Evolutionary conservation across 176 grass and related monocot genomes (phyloP), one percentile per base, ranked within the genome.

Genomic region (Rhynchospora pubera): DNA sequence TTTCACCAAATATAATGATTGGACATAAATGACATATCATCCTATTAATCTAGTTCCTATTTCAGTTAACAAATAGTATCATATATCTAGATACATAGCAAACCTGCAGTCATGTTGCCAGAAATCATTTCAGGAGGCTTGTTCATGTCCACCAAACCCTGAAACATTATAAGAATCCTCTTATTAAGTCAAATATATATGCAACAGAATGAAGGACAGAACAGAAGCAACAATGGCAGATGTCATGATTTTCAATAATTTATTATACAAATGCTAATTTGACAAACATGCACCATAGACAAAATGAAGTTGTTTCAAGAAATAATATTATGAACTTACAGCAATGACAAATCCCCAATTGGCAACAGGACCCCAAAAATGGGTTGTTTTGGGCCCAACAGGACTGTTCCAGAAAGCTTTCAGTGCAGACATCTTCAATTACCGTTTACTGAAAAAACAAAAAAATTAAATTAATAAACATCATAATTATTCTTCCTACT

Each of bases 81-180:
- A 79, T 60, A 61, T 61, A 61, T 60, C 24, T 5, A 30, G 52
- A 15, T 67, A 83, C 51, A 82, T 63, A 57, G 23, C 60, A 22
- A 53, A 96, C 90, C 93, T 85, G 84, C 88, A 65, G 93, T 95
- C 93, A 95, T 95, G 64, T 92, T 95, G 66, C 93, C 82, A 79
- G 90, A 95, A 85, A 95, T 85, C 90, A 95, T 88, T 86, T 95
- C 93, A 78, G 93, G 86, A 72, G 90, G 93, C 70, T 92, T 95
- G 18, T 92, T 86, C 59, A 47, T 90, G 65, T 96, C 93, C 62
- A 90, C 88, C 86, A 96, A 87, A 76, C 88, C 93, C 90, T 96
- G 65, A 50, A 83, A 88, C 83, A 26, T 42, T 78, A 76, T 83
- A 46, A 61, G 14, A 65, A 58, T 63, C 63, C 56, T 75, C 42